Evolutionary conservation across 768 basidiomycete genomes (phyloP), one percentile per base, ranked within the genome.

Genomic region (Zangia roseola): DNA sequence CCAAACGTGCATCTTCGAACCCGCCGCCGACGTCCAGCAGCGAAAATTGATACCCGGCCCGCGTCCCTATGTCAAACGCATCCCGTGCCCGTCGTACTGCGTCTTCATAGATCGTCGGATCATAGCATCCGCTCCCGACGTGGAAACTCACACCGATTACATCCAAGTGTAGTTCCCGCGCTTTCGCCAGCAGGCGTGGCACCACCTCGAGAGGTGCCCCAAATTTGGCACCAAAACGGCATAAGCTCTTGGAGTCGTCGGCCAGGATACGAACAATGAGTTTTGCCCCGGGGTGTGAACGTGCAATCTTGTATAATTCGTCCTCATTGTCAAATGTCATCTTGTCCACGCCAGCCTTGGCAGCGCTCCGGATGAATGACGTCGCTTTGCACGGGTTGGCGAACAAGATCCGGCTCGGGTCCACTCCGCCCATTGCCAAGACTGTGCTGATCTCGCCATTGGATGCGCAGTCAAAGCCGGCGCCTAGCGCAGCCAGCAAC

Each of bases 321-420:
- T 99, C 97, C 34, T 81, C 80, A 70, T 98, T 99, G 74, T 99
- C 97, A 65, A 99, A 99, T 6, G 95, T 97, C 95, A 97, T 97
- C 73, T 80, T 84, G 63, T 91, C 80, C 44, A 98, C 94, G 19
- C 88, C 84, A 26, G 74, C 69, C 58, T 79, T 83, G 35, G 84
- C 84, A 14, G 97, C 90, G 58, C 83, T 81, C 41, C 94, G 88
- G 60, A 99, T 79, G 73, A 94, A 97, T 0, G 93, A 95, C 10
- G 82, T 78, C 2, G 97, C 91, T 73, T 99, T 99, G 85, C 97
- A 98, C 0, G 97, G 97, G 71, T 99, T 99, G 55, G 97, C 97
- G 62, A 93, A 99, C 64, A 98, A 91, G 76, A 99, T 88, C 49
- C 87, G 81, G 45, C 80, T 78, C 5, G 94, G 84, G 40, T 81